Base-by-base conservation (phyloP, 805 yeast species). In the Suhomyces sp. region DNA sequence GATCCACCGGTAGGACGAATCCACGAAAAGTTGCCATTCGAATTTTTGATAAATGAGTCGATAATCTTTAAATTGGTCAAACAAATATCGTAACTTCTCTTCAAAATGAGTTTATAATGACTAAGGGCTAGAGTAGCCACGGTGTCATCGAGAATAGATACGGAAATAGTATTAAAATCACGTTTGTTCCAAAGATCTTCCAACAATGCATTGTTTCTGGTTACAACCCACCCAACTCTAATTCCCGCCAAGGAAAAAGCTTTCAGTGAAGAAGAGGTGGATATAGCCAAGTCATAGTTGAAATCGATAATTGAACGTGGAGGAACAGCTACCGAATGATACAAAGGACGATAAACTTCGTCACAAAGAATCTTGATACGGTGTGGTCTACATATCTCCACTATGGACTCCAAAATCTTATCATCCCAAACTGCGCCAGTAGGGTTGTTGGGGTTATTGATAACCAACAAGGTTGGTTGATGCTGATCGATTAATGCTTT, bases 271-370 rank as follows among this genome's bases (percentile, higher is more conserved):
- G 83, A 79, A 3, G 80, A 71, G 0, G 83, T 78, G 7, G 76
- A 69, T 37, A 80, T 68, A 4, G 78, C 75, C 53, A 71, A 73
- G 2, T 67, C 69, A 52, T 77, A 77, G 3, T 67, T 68, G 21
- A 79, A 60, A 31, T 71, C 65, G 10, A 75, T 72, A 12, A 76
- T 69, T 3, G 81, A 74, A 27, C 61, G 62, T 4, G 83, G 80
- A 2, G 31, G 43, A 13, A 48, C 60, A 3, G 40, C 12, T 7
- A 66, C 55, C 4, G 75, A 67, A 60, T 80, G 82, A 60, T 68
- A 78, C 47, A 81, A 64, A 9, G 84, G 85, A 8, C 83, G 63
- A 58, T 81, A 81, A 6, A 80, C 84, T 55, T 81, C 84, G 60
- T 81, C 85, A 44, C 78, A 72, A 46, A 78, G 59, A 8, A 81